Evolutionary conservation across 768 basidiomycete species (phyloP).

Genomic region (Suillus placidus): DNA sequence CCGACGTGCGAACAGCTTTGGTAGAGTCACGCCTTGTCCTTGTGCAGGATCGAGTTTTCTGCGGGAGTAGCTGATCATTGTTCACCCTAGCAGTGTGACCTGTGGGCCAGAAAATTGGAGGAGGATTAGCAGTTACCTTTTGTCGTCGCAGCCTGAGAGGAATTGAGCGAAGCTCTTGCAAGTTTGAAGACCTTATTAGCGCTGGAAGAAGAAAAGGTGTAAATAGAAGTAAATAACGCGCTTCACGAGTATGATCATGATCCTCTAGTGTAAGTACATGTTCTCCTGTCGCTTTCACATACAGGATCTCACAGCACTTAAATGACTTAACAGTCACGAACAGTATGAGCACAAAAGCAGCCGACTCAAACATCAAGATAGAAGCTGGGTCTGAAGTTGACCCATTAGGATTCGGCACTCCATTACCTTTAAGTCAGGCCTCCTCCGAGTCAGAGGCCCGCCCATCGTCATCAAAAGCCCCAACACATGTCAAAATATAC

Average conservation of each 20-base stretch:
- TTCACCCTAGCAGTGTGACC: too few relatives aligned
- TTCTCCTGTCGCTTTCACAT: not conserved
- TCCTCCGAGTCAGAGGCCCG: not conserved
- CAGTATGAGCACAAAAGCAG: not conserved
- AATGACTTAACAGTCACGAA: not conserved
- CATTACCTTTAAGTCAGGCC: not conserved
- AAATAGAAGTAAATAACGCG: conserved; percentile 5
- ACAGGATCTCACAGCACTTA: not conserved
- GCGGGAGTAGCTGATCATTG: not conserved
- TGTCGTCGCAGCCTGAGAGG: too few relatives aligned
- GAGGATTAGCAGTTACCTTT: too few relatives aligned
- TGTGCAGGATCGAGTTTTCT: not conserved
- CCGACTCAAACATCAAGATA: too few relatives aligned
- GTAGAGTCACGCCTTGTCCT: not conserved
- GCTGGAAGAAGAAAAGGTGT: too few relatives aligned
- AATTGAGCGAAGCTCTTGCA: too few relatives aligned
- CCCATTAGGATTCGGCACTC: not conserved
- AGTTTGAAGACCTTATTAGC: too few relatives aligned
- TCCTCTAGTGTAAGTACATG: not conserved
- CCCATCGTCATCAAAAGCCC: not conserved
- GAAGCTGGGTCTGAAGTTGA: not conserved
- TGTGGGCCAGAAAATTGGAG: too few relatives aligned
- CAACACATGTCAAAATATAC: conserved; percentile 30
- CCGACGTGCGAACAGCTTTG: not conserved
- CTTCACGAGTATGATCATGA: not conserved